phyloP scores from a whole-genome alignment of 2,329 filamentous ascomycete species.

The Hymenoscyphus linearis region DNA sequence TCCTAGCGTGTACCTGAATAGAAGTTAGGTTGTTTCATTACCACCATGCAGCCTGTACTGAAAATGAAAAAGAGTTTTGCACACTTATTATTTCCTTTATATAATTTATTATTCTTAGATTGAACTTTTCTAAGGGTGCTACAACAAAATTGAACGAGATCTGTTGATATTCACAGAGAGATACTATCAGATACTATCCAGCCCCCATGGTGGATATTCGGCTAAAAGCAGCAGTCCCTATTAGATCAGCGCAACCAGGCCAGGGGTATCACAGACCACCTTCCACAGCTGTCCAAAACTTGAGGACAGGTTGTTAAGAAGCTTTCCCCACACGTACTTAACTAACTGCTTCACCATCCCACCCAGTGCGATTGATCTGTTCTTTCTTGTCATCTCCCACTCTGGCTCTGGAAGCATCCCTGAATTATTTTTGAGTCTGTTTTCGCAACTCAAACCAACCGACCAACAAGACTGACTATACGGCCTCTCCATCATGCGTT shows the following conservation, averaged over 20 bases:
- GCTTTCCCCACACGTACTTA: slow-evolving; percentile 5
- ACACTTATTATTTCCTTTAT: too few relatives aligned
- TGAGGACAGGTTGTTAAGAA: neutral
- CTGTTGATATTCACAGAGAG: too few relatives aligned
- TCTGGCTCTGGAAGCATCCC: slow-evolving; percentile 1
- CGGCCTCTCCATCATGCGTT: slow-evolving; percentile 80
- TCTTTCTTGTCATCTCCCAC: slow-evolving; percentile 2
- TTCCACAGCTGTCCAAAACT: neutral
- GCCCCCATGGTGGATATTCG: too few relatives aligned
- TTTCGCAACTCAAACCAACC: neutral
- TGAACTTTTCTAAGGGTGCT: too few relatives aligned
- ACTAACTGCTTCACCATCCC: slow-evolving; percentile 1
- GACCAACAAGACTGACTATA: too few relatives aligned
- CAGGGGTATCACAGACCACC: neutral
- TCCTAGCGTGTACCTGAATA: too few relatives aligned
- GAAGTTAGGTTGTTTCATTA: too few relatives aligned
- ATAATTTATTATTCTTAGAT: too few relatives aligned
- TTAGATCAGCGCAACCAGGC: neutral
- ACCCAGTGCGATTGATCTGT: neutral
- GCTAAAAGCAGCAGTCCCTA: neutral
- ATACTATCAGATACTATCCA: too few relatives aligned
- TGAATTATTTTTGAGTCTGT: neutral
- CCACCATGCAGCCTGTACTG: too few relatives aligned
- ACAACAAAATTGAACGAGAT: too few relatives aligned
- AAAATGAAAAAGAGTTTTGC: too few relatives aligned